Base-by-base conservation (phyloP, 2,329 filamentous ascomycete species). In the Ramichloridium luteum region DNA sequence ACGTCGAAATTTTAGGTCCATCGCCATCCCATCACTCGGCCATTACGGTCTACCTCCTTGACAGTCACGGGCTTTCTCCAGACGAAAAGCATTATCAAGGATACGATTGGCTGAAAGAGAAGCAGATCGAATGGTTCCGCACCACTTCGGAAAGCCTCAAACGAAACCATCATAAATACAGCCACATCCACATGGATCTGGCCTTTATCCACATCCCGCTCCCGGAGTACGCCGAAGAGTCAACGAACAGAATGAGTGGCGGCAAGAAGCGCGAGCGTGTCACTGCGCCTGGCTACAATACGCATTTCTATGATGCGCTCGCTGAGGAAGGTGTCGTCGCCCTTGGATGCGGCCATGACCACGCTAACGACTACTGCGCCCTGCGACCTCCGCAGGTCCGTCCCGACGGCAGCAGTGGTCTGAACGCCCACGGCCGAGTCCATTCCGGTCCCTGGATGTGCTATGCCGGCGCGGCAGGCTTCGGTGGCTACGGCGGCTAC, bases 131-230 rank as follows among this genome's bases (percentile, higher is more conserved):
- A 34, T 98, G 90, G 90, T 98, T 98, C 64, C 77, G 74, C 44
- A 70, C 73, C 41, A 93, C 82, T 1, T 77, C 82, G 1, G 65
- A 77, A 35, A 61, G 73, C 9, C 61, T 94, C 28, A 83, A 83
- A 59, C 74, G 77, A 48, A 54, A 56, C 11, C 45, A 58, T 28
- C 73, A 74, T 38, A 86, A 84, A 47, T 98, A 94, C 57, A 83
- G 80, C 0, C 82, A 90, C 50, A 80, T 85, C 31, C 90, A 96
- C 54, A 82, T 98, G 71, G 81, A 98, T 52, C 73, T 96, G 56
- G 84, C 90, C 1, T 98, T 98, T 53, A 92, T 98, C 40, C 90
- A 98, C 54, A 98, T 98, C 34, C 90, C 90, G 0, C 64, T 98
- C 3, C 86, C 90, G 0, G 90, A 98, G 55, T 94, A 94, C 50